Percentiles rank a stretch among this genome's conserved stretches.
These are phyloP conservation scores for Hibiscus tridactylites DNA, from an alignment of 345 rosid species.

Conservation along the genomic window DNA sequence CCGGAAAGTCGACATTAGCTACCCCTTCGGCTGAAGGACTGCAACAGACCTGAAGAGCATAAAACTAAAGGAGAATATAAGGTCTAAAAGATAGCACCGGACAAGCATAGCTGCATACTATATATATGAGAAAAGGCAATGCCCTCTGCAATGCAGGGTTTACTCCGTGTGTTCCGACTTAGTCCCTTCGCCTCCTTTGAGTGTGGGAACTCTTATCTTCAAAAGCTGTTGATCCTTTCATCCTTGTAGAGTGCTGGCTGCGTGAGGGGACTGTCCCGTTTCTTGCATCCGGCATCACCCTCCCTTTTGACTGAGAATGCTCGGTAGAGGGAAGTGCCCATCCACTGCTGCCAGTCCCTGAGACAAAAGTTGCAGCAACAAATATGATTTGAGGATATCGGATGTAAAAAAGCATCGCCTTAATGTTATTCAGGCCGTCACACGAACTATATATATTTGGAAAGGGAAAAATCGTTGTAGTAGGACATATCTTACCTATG, in stretches of 20 bases:
- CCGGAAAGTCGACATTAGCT: not conserved
- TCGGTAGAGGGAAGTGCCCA: slow-evolving; percentile 39
- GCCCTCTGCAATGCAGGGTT: not conserved
- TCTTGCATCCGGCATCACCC: slow-evolving; percentile 1
- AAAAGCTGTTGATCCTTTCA: slow-evolving; percentile 15
- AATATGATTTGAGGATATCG: not conserved
- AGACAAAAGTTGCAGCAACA: not conserved
- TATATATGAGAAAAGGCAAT: not conserved
- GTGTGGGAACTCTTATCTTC: slow-evolving; percentile 8
- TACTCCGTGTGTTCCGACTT: not conserved
- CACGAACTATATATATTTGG: not conserved
- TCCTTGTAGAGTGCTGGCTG: slow-evolving; percentile 8
- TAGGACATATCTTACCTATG: not conserved
- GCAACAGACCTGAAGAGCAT: no score
- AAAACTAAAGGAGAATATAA: not conserved
- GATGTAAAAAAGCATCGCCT: not conserved
- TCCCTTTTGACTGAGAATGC: slow-evolving; percentile 1
- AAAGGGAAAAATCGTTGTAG: not conserved
- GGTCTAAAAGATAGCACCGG: not conserved
- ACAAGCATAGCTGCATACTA: not conserved
- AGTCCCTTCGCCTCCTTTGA: slow-evolving; percentile 8
- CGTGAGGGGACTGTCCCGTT: slow-evolving; percentile 13
- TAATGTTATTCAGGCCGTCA: not conserved
- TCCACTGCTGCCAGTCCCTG: slow-evolving; percentile 22
- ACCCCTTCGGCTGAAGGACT: not conserved